Evolutionary conservation across 305 asterid genomes (phyloP).

Genomic region (Fraxinus baroniana): DNA sequence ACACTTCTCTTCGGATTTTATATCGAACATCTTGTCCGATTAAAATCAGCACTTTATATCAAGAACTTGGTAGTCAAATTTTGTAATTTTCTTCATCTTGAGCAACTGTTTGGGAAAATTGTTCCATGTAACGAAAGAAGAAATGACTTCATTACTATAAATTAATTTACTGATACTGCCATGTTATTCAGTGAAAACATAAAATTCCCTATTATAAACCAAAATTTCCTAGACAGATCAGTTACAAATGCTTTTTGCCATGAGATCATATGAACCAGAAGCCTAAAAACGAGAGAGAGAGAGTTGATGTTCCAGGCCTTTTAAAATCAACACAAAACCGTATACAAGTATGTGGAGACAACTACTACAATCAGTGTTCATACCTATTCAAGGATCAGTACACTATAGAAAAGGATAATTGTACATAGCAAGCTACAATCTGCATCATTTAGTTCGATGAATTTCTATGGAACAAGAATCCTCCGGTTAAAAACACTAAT

Average conservation of each 20-base stretch:
- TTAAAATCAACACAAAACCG: background rate
- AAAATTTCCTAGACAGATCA: background rate
- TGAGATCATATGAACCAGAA: background rate
- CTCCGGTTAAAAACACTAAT: background rate
- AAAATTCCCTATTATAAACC: background rate
- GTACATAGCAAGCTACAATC: background rate
- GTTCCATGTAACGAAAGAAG: background rate
- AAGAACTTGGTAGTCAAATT: background rate
- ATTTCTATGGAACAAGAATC: background rate
- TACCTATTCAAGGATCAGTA: background rate
- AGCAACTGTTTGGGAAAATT: background rate
- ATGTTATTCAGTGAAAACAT: background rate
- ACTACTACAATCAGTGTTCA: background rate
- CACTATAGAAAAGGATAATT: background rate
- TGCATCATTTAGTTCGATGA: background rate
- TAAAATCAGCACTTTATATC: background rate
- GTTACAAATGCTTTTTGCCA: background rate
- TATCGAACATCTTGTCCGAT: background rate
- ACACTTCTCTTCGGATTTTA: background rate
- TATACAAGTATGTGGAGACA: background rate
- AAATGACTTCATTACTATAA: background rate
- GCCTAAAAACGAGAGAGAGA: background rate
- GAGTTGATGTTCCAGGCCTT: background rate
- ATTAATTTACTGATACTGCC: background rate
- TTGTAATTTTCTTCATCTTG: background rate